These are phyloP conservation scores for Camelina neglecta DNA, from an alignment of 345 rosid genomes.

Conservation along the genomic window DNA sequence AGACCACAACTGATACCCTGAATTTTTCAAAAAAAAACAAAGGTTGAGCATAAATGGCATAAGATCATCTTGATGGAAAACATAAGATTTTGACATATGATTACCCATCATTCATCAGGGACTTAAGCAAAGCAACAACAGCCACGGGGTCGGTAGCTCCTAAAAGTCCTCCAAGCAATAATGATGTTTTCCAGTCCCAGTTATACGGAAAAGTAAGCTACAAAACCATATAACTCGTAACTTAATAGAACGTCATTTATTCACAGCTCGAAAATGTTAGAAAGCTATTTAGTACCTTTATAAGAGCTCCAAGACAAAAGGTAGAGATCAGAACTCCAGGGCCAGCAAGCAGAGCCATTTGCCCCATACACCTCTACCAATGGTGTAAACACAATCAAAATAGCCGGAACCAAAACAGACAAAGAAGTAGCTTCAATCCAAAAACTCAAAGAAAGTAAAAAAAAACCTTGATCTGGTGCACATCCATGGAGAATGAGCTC, in stretches of 20 bases:
- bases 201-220: slow-evolving; percentile 86
- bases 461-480: slow-evolving; percentile 98
- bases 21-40: slow-evolving; percentile 19
- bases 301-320: slow-evolving; percentile 70
- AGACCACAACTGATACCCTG: slow-evolving; percentile 94
- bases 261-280: not conserved
- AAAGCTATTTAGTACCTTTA: not conserved
- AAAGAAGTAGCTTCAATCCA: slow-evolving; percentile 4
- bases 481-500: slow-evolving; percentile 90
- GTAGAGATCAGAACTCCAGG: slow-evolving; percentile 95
- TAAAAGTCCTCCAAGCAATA: slow-evolving; percentile 92
- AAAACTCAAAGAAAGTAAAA: not conserved
- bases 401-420: not conserved
- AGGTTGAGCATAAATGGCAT: not conserved
- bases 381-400: not conserved
- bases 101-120: slow-evolving; percentile 98
- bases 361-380: slow-evolving; percentile 77
- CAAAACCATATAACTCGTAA: slow-evolving; percentile 31
- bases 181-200: slow-evolving; percentile 90
- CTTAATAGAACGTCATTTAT: not conserved
- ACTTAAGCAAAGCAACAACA: slow-evolving; percentile 87
- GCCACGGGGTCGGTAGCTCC: slow-evolving; percentile 99
- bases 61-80: slow-evolving; percentile 1
- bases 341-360: slow-evolving; percentile 90
- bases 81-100: slow-evolving; percentile 7